Evolutionary conservation across 2,329 filamentous ascomycete species (phyloP), one percentile per base, ranked within the genome.

Genomic region (Fusarium napiforme): DNA sequence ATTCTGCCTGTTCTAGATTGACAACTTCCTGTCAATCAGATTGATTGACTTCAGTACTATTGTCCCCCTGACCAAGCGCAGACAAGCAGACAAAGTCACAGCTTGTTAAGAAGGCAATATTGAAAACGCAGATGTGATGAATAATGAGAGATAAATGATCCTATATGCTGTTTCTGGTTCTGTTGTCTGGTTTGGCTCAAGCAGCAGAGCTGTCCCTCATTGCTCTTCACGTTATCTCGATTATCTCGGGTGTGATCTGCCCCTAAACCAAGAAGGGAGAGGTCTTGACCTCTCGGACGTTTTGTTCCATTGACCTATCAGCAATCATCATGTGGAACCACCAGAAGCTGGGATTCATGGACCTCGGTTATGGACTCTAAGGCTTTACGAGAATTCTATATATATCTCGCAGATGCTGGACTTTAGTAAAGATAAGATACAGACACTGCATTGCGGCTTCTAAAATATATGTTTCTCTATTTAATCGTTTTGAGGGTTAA

Each of bases 131-230:
- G 4, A 15, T 8, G 1, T 9, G 6, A 15, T 15, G 8, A 34
- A 23, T 7, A 7, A 34, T 9, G 12, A 4, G 0, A 15, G 2
- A n/a, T 1, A 10, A 23, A 5, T 7, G 8, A 14, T 50, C 12
- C 2, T 6, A 32, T 14, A 4, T 32, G 14, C 32, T 14, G 5
- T 5, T 14, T 32, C 32, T 32, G 14, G 32, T 32, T 12, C 23
- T 23, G 14, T 32, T 4, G 10, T 37, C 11, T 26, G 4, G 23
- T 19, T 21, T 21, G 7, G 19, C 8, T 28, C 1, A 7, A 28
- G 3, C 0, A 34, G 6, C 6, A 23, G 6, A 19, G 8, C 9
- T 28, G 19, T 26, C 23, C 9, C 19, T n/a, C 0, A 16, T n/a
- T n/a, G 0, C 12, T 19, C 9, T 7, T 28, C 2, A 7, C 1